These are phyloP conservation scores for Mycena capillaripes DNA, from an alignment of 768 basidiomycete species.

Conservation along the genomic window DNA sequence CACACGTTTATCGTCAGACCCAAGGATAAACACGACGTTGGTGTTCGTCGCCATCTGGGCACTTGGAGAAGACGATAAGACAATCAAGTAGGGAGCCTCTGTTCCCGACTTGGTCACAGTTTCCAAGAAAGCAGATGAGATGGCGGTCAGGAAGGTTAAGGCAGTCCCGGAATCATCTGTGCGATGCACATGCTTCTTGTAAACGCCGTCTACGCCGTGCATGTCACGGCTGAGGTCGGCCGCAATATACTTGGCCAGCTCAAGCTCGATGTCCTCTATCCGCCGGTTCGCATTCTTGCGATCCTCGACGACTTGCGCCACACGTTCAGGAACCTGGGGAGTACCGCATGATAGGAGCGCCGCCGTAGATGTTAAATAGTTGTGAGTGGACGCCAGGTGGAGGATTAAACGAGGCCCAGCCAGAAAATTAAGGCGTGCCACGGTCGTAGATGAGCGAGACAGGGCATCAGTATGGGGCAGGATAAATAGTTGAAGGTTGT, in stretches of 20 bases:
- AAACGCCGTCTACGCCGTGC: constrained; percentile 46
- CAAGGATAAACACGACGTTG: constrained; percentile 71
- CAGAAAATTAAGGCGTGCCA: constrained; percentile 85
- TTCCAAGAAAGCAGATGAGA: constrained; percentile 63
- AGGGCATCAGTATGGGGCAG: constrained; percentile 78
- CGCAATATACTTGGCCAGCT: constrained; percentile 69
- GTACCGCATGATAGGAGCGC: constrained; percentile 77
- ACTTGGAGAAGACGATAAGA: constrained; percentile 77
- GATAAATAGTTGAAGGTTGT: constrained; percentile 80
- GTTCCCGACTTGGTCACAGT: constrained; percentile 36
- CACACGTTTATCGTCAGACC: constrained; percentile 71
- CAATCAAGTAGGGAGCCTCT: constrained; percentile 56
- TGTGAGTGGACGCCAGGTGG: constrained; percentile 72
- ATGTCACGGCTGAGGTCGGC: constrained; percentile 55
- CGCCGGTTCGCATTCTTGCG: constrained; percentile 78
- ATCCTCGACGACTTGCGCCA: constrained; percentile 75
- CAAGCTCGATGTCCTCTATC: constrained; percentile 75
- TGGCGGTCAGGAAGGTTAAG: constrained; percentile 71
- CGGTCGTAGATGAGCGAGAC: constrained; percentile 70
- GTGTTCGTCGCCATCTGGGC: constrained; percentile 63
- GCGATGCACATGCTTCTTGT: constrained; percentile 68
- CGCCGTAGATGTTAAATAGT: constrained; percentile 67
- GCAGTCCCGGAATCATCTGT: constrained; percentile 72
- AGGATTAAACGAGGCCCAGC: constrained; percentile 82
- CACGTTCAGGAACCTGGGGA: constrained; percentile 76